Evolutionary conservation across 176 grass and related monocot genomes (phyloP), one percentile per base, ranked within the genome.

Genomic region (Triticum timopheevii): DNA sequence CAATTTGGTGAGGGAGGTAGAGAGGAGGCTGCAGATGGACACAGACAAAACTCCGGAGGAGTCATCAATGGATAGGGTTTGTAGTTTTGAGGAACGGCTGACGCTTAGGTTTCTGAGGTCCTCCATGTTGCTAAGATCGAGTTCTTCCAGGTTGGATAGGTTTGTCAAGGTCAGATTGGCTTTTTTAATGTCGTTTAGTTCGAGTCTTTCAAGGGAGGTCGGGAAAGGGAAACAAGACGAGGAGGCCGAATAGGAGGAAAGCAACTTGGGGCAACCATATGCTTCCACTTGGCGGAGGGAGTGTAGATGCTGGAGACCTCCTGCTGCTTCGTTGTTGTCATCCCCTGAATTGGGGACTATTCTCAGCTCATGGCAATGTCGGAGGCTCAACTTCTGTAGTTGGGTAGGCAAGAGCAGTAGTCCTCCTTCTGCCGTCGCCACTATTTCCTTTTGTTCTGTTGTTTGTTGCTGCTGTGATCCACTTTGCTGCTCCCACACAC

Each of bases 281-380:
- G n/a, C n/a, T n/a, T n/a, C n/a, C n/a, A n/a, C n/a, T n/a, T n/a
- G 2, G 30, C 30, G 59, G 59, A 61, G 59, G 59, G 22, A 61
- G 59, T 1, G 3, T 19, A 61, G 59, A 11, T 22, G 59, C 8
- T 61, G 59, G 22, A 61, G 59, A 24, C 69, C 10, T 69, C 13
- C 30, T 24, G 5, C 4, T 27, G 54, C 58, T 16, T n/a, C 10
- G 24, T 17, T 13, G 0, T 54, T 7, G 7, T 17, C 6, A 19
- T 22, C 20, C 2, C 1, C 19, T 35, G 54, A 44, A 63, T 23
- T 22, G 15, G 9, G 20, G 9, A 1, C 0, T 10, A 87, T 30
- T 22, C 22, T 15, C 13, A 87, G 13, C 12, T 49, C 2, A 15
- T 1, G 8, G 6, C 38, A 20, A 0, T 0, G 0, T 0, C 0